Base-by-base conservation (phyloP, 257 asterid genomes). In the Fraxinus anomala region DNA sequence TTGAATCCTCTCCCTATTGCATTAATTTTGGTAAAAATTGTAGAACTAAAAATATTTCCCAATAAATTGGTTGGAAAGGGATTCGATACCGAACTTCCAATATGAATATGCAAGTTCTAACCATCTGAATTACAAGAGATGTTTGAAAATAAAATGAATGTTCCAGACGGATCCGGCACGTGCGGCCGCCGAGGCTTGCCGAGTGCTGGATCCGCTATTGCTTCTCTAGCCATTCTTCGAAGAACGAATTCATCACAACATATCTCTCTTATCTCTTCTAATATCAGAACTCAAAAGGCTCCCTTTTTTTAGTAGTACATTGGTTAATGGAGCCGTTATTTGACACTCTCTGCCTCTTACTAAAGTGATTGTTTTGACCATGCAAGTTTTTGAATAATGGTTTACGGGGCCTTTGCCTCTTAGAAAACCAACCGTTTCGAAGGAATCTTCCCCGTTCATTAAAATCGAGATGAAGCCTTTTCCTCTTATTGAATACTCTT, bases 241-340 rank as follows among this genome's bases (percentile, higher is more conserved):
- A 89, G 89, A 91, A 93, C 65, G 96, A 88, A 85, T 95, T 95
- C 90, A 83, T 86, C 56, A 80, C 85, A 92, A 67, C n/a, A 95
- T 82, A 59, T 85, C 88, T 63, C 81, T 89, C 83, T 79, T 86
- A 68, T 93, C 97, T 89, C 88, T 89, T 80, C 77, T 87, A 77
- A 92, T 84, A 74, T 95, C 97, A 23, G 91, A 79, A 80, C 87
- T 82, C 13, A 95, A 76, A 77, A 95, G 94, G 96, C 85, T 86
- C 91, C 73, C 75, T 83, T 75, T 81, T 78, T 37, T 11, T 80
- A 59, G 37, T 72, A 4, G 28, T 33, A 51, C 16, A 75, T 5
- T 3, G 70, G 70, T 80, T 73, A 40, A 70, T 73, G 72, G 74
- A 63, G 79, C 40, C 36, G 33, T 84, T 77, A 76, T 74, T 76